phyloP scores from a whole-genome alignment of 345 rosid genomes.

The Lumnitzera littorea region DNA sequence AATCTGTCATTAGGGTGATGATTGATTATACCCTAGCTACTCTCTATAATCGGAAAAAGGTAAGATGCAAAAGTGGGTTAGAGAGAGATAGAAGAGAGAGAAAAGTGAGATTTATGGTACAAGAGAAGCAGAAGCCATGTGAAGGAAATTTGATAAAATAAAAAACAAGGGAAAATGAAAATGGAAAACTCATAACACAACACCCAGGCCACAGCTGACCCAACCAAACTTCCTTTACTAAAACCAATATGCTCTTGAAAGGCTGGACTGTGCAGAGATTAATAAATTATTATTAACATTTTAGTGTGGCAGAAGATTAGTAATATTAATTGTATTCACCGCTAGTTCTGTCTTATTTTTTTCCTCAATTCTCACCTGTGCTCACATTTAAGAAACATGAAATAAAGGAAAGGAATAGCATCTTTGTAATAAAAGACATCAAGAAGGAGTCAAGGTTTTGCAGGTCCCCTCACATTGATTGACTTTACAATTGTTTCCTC shows the following conservation, averaged over 20 bases:
- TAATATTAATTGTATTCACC: conserved; percentile 6
- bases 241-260: conserved; percentile 16
- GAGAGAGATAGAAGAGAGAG: conserved; percentile 3
- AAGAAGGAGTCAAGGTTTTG: conserved; percentile 25
- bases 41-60: conserved; percentile 14
- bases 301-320: neutral
- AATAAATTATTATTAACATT: neutral
- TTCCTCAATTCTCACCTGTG: neutral
- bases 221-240: conserved; percentile 16
- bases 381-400: conserved; percentile 21
- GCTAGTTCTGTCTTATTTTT: conserved; percentile 1
- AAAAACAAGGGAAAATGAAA: neutral
- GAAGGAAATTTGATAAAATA: conserved; percentile 16
- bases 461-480: conserved; percentile 32
- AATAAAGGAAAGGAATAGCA: conserved; percentile 33
- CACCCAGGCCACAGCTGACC: conserved; percentile 35
- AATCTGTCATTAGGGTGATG: conserved; percentile 12
- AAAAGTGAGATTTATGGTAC: conserved; percentile 31
- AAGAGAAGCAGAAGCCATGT: conserved; percentile 37
- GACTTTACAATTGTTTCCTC: conserved; percentile 23
- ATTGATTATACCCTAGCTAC: conserved; percentile 17
- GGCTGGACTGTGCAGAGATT: neutral
- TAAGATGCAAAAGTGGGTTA: neutral
- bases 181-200: conserved; percentile 3
- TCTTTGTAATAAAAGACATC: conserved; percentile 54